These are phyloP conservation scores for Blastocystis hominis DNA, from an alignment of 352 stramenopile genomes.

Conservation along the genomic window DNA sequence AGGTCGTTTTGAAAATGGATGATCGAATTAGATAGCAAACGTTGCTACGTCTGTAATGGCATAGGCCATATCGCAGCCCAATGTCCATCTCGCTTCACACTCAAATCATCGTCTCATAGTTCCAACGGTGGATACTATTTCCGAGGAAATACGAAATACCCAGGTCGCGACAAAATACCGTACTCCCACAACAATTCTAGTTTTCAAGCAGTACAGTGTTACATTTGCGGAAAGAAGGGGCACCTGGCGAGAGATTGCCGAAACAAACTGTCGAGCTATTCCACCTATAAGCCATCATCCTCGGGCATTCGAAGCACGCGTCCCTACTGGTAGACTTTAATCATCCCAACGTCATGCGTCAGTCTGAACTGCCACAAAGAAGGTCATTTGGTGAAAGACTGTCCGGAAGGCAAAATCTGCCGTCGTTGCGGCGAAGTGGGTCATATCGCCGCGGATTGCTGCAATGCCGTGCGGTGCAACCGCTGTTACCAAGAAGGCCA, in stretches of 20 bases:
- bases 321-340: neutral
- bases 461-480: neutral
- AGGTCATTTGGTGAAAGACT: conserved; percentile 2
- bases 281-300: too few species aligned
- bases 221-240: conserved; percentile 11
- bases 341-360: neutral
- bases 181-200: neutral
- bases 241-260: conserved; percentile 2
- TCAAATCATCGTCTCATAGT: neutral
- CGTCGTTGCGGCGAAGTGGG: conserved; percentile 12
- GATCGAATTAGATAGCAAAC: neutral
- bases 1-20: too few species aligned
- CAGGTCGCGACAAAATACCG: neutral
- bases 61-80: conserved; percentile 22
- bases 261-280: too few species aligned
- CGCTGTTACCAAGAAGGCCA: conserved; percentile 20
- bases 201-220: neutral
- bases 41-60: conserved; percentile 29
- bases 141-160: too few species aligned
- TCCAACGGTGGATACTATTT: neutral
- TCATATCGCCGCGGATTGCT: conserved; percentile 5
- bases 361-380: conserved; percentile 46
- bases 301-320: neutral
- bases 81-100: neutral
- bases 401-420: neutral